Percentiles rank a stretch among this genome's conserved stretches.
Conservation (phyloP, 2,329 filamentous ascomycete genomes). For the Paecilomyces sp. region DNA sequence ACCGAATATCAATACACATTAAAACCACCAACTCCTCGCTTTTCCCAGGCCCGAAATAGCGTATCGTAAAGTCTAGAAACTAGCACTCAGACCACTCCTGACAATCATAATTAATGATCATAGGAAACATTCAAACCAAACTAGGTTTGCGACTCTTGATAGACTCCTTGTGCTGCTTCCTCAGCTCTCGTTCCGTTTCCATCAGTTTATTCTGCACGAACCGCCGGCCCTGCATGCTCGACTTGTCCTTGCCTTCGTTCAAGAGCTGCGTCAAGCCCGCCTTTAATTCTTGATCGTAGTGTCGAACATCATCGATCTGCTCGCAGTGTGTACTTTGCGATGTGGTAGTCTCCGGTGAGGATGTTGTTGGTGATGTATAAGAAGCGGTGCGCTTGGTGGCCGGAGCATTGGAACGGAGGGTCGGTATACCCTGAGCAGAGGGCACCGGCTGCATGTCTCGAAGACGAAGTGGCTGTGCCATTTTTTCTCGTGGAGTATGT, state of each 20-base stretch:
- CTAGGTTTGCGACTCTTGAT: background rate
- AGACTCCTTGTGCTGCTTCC: background rate
- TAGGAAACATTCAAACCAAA: background rate
- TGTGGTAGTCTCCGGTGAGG: background rate
- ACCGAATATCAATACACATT: background rate
- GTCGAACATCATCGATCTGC: background rate
- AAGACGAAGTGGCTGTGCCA: constrained; percentile 1
- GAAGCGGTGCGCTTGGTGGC: background rate
- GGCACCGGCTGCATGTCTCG: background rate
- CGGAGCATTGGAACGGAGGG: background rate
- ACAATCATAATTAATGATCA: background rate
- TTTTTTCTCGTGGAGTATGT: background rate
- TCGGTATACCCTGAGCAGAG: background rate
- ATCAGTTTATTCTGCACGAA: background rate
- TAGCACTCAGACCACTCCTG: background rate
- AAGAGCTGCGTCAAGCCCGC: background rate
- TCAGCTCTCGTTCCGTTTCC: background rate
- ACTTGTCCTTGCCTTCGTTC: background rate
- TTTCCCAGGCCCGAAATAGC: background rate
- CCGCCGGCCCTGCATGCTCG: background rate
- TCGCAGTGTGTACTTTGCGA: background rate
- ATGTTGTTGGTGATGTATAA: background rate
- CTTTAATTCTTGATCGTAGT: background rate
- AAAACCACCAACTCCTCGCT: background rate
- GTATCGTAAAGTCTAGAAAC: background rate